Evolutionary conservation across 1,284 basidiomycete species (phyloP).

Genomic region (Somion occarium): DNA sequence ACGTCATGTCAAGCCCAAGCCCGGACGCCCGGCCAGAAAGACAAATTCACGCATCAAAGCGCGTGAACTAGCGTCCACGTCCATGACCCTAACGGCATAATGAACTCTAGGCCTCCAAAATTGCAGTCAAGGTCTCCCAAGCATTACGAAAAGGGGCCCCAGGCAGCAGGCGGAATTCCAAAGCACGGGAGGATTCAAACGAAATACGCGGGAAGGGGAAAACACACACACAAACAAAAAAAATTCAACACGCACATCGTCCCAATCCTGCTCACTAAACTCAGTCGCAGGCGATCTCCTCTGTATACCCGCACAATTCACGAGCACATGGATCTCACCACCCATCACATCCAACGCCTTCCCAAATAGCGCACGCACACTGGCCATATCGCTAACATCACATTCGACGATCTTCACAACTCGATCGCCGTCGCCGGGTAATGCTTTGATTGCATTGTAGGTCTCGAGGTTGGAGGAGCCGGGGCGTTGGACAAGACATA

Average conservation of each 20-base stretch:
- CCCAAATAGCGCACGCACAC: conserved; percentile 64
- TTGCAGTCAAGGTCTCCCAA: too few species aligned
- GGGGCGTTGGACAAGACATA: conserved; percentile 74
- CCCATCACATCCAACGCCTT: conserved; percentile 59
- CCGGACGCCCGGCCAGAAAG: too few species aligned
- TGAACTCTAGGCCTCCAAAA: too few species aligned
- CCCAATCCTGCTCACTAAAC: conserved; percentile 87
- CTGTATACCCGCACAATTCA: conserved; percentile 96
- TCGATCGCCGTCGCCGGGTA: conserved; percentile 24
- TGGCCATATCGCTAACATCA: conserved; percentile 68
- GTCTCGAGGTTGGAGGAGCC: conserved; percentile 48
- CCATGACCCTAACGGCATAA: too few species aligned
- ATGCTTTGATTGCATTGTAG: conserved; percentile 44
- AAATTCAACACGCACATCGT: conserved; percentile 60
- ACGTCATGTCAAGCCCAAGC: too few species aligned
- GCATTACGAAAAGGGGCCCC: too few species aligned
- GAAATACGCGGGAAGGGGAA: not conserved
- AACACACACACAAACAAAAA: not conserved
- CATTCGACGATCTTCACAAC: conserved; percentile 59
- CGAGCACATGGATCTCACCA: conserved; percentile 76
- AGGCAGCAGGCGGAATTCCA: too few species aligned
- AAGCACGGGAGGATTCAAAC: not conserved
- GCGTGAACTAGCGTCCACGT: too few species aligned
- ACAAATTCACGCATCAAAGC: too few species aligned
- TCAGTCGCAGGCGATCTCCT: conserved; percentile 76